Percentiles rank a stretch among this genome's conserved stretches.
phyloP scores from a whole-genome alignment of 2,329 filamentous ascomycete genomes.

The Aspergillus fructus region DNA sequence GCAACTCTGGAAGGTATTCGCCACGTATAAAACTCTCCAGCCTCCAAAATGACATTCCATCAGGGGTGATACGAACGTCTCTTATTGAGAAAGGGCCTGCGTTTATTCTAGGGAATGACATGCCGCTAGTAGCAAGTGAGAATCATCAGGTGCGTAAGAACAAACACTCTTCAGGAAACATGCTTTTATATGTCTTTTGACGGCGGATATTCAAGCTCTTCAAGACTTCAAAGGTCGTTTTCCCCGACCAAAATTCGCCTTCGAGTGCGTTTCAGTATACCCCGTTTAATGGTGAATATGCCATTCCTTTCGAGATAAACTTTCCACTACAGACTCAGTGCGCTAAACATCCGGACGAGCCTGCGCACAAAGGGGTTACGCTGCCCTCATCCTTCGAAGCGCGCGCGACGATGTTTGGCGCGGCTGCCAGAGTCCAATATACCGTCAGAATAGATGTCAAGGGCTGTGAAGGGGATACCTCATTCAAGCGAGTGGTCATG shows the following conservation, averaged over 20 bases:
- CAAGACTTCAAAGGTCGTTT: not conserved
- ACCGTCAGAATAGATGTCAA: not conserved
- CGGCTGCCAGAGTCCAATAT: not conserved
- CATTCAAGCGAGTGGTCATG: not conserved
- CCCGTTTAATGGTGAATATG: not conserved
- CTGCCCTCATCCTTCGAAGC: constrained; percentile 5
- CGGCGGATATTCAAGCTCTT: not conserved
- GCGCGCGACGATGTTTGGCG: not conserved
- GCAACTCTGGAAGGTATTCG: not conserved
- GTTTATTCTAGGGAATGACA: constrained; percentile 2
- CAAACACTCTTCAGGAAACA: not conserved
- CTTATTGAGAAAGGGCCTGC: not conserved
- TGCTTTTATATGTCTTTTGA: not conserved
- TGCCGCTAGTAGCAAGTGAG: not conserved
- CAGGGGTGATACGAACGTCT: not conserved
- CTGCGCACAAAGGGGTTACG: too few species aligned
- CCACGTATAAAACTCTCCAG: too few species aligned
- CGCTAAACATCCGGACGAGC: not conserved
- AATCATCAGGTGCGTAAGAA: not conserved
- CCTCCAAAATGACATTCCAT: not conserved
- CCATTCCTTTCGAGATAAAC: not conserved
- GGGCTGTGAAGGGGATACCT: not conserved
- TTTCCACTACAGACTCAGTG: not conserved
- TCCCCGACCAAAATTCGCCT: not conserved
- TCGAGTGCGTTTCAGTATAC: not conserved